These are phyloP conservation scores for Tuber indicum DNA, from an alignment of 495 filamentous ascomycete genomes.

Conservation along the genomic window DNA sequence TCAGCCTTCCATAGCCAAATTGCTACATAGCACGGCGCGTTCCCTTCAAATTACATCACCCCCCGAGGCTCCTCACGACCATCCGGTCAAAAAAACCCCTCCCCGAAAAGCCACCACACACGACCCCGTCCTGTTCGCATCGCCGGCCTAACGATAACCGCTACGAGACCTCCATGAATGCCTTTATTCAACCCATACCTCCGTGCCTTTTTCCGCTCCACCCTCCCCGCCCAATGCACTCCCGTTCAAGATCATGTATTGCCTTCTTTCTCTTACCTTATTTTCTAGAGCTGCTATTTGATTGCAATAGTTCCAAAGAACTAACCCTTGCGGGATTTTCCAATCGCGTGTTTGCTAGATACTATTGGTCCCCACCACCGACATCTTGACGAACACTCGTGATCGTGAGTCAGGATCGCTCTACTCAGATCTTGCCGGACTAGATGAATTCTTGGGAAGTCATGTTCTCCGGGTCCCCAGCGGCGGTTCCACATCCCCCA, in stretches of 20 bases:
- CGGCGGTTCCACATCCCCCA: slow-evolving; percentile 50
- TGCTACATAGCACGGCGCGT: background rate
- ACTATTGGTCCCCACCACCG: slow-evolving; percentile 87
- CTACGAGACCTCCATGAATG: slow-evolving; percentile 60
- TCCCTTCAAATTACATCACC: slow-evolving; percentile 5
- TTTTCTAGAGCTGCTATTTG: slow-evolving; percentile 8
- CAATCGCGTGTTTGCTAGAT: slow-evolving; percentile 50
- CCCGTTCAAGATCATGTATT: slow-evolving; percentile 83
- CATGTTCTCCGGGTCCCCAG: slow-evolving; percentile 85
- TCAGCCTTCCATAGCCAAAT: background rate
- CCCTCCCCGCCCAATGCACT: slow-evolving; percentile 84
- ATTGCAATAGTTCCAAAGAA: slow-evolving; percentile 4
- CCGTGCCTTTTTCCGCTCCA: slow-evolving; percentile 95
- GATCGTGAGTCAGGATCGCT: slow-evolving; percentile 75
- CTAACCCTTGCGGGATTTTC: background rate
- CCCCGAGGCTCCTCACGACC: background rate
- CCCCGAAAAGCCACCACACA: slow-evolving; percentile 5
- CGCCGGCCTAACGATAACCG: slow-evolving; percentile 7
- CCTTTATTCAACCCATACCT: slow-evolving; percentile 98
- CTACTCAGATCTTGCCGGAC: slow-evolving; percentile 72
- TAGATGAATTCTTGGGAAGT: slow-evolving; percentile 92
- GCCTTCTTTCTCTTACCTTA: slow-evolving; percentile 5
- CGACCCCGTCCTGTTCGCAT: slow-evolving; percentile 3
- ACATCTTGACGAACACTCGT: slow-evolving; percentile 78
- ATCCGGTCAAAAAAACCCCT: background rate